These are phyloP conservation scores for Scedosporium apiospermum DNA, from an alignment of 2,329 filamentous ascomycete species.

Conservation along the genomic window DNA sequence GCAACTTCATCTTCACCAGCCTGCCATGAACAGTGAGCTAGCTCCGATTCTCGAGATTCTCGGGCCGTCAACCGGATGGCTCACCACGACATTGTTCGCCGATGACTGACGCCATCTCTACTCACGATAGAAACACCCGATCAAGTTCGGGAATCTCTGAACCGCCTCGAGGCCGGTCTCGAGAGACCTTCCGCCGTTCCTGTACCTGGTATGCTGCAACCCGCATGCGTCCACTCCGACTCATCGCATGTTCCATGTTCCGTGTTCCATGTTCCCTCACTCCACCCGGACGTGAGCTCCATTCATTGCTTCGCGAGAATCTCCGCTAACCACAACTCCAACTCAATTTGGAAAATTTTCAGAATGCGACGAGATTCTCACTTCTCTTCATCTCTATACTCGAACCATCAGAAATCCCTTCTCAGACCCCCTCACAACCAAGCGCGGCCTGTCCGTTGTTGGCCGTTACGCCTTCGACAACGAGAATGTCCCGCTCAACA, in stretches of 20 bases:
- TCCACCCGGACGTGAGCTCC: neutral
- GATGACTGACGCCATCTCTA: neutral
- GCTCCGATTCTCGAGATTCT: neutral
- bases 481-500: neutral
- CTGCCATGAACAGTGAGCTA: neutral
- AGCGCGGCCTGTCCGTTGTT: slow-evolving; percentile 4
- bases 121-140: slow-evolving; percentile 3
- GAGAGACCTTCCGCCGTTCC: neutral
- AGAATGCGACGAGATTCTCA: slow-evolving; percentile 5
- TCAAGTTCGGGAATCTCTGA: neutral
- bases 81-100: too few relatives aligned
- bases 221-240: neutral
- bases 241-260: neutral
- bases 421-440: slow-evolving; percentile 2
- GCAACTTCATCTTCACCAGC: neutral
- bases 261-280: too few relatives aligned
- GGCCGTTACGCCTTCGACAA: slow-evolving; percentile 3
- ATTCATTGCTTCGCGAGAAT: neutral
- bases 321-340: neutral
- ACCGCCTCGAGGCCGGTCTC: slow-evolving; percentile 5
- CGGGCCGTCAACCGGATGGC: neutral
- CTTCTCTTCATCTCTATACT: slow-evolving; percentile 5
- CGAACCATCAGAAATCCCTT: slow-evolving; percentile 1
- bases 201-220: neutral
- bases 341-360: neutral